Evolutionary conservation across 306 rosid genomes (phyloP).

Genomic region (Castanopsis chinensis): DNA sequence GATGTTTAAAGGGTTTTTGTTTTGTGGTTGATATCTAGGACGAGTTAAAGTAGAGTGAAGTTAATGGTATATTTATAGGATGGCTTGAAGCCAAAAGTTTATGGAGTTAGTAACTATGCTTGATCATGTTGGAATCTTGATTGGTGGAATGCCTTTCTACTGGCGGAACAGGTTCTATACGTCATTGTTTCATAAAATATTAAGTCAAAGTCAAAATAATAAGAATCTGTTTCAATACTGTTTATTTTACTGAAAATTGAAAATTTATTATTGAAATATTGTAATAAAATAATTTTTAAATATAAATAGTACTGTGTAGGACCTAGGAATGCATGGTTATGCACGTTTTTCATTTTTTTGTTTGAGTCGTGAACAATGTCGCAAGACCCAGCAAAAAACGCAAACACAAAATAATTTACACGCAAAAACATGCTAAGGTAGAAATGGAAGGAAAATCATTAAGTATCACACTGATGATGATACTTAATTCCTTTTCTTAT

Average conservation of each 20-base stretch:
- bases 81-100: background rate
- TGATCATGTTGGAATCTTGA: constrained; percentile 42
- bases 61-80: constrained; percentile 30
- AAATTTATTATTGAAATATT: accelerated
- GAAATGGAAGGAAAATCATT: too few relatives aligned
- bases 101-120: constrained; percentile 13
- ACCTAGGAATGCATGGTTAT: too few relatives aligned
- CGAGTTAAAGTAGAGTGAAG: constrained; percentile 21
- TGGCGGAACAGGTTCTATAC: constrained; percentile 19
- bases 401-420: too few relatives aligned
- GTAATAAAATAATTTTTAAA: too few relatives aligned
- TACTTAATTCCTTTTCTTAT: too few relatives aligned
- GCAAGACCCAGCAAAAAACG: too few relatives aligned
- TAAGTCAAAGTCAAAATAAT: too few relatives aligned
- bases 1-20: background rate
- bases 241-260: accelerated
- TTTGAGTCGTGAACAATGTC: accelerated
- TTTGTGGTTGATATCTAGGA: background rate
- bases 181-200: too few relatives aligned
- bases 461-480: too few relatives aligned
- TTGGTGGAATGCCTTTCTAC: constrained; percentile 54
- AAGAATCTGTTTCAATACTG: accelerated
- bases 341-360: accelerated
- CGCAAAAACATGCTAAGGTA: accelerated
- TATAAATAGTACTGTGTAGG: too few relatives aligned